A percentile compares a stretch with the other conserved stretches of the same genome.
Conservation (phyloP, 78 protist species). For the Emiliania huxleyi region DNA sequence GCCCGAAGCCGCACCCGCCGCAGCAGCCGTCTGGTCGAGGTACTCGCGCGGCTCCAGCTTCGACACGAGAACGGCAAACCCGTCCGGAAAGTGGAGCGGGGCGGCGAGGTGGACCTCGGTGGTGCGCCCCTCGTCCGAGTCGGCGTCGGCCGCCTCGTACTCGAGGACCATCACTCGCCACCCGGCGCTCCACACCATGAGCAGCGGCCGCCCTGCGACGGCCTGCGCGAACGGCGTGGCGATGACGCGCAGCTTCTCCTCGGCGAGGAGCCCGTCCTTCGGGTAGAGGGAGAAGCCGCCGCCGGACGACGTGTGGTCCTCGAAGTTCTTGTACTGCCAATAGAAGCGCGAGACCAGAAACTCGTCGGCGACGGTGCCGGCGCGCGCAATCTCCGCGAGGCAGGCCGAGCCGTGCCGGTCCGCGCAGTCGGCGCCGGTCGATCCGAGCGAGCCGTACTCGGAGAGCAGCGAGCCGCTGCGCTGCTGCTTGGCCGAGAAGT, state of each 20-base stretch:
- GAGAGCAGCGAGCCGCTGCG: background rate
- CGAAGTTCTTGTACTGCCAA: slow-evolving; percentile 69
- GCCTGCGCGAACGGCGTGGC: slow-evolving; percentile 65
- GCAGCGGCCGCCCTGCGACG: slow-evolving; percentile 54
- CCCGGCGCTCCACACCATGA: background rate
- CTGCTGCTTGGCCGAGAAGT: background rate
- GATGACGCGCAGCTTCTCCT: slow-evolving; percentile 47
- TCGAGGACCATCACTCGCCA: background rate
- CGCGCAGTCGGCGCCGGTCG: background rate
- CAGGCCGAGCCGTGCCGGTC: too few relatives aligned
- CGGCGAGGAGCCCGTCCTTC: slow-evolving; percentile 29
- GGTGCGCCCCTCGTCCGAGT: too few relatives aligned
- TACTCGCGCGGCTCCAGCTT: too few relatives aligned
- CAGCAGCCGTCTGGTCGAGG: too few relatives aligned
- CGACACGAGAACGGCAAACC: too few relatives aligned
- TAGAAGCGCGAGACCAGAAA: slow-evolving; percentile 48
- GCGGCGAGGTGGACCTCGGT: background rate
- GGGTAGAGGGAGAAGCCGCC: slow-evolving; percentile 5
- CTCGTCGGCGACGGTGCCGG: slow-evolving; percentile 56
- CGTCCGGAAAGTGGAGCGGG: background rate
- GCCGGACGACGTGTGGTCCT: slow-evolving; percentile 69
- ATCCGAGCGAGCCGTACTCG: background rate
- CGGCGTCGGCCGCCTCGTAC: background rate
- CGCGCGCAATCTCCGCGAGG: background rate
- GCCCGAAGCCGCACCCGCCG: too few relatives aligned